These are phyloP conservation scores for Mycena kentingensis DNA, from an alignment of 768 basidiomycete species.

Conservation along the genomic window DNA sequence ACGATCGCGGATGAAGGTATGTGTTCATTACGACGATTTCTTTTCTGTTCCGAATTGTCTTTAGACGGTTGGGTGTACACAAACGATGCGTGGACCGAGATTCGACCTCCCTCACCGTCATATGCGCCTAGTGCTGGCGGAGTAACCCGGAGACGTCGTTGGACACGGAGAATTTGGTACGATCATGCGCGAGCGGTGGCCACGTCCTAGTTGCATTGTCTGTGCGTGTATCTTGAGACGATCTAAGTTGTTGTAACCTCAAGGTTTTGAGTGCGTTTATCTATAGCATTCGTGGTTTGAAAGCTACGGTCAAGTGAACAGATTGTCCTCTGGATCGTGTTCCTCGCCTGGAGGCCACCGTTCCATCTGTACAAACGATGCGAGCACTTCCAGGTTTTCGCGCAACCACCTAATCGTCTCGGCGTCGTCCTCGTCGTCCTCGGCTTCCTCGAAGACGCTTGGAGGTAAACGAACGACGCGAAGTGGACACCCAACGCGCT, in stretches of 20 bases:
- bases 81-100: slow-evolving; percentile 71
- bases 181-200: slow-evolving; percentile 27
- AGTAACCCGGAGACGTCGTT: slow-evolving; percentile 68
- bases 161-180: slow-evolving; percentile 72
- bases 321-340: slow-evolving; percentile 18
- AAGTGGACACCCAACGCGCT: slow-evolving; percentile 10
- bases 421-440: slow-evolving; percentile 15
- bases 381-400: slow-evolving; percentile 10
- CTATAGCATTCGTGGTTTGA: not conserved
- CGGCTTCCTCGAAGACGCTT: not conserved
- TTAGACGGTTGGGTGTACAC: slow-evolving; percentile 83
- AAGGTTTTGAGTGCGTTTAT: no score
- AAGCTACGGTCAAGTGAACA: slow-evolving; percentile 13
- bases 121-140: slow-evolving; percentile 43
- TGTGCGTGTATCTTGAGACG: no score
- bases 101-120: slow-evolving; percentile 36
- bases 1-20: not conserved
- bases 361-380: not conserved
- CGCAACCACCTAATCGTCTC: slow-evolving; percentile 17
- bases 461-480: slow-evolving; percentile 1
- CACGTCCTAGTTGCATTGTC: slow-evolving; percentile 1
- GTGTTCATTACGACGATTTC: not conserved
- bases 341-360: slow-evolving; percentile 22
- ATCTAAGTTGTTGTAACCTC: no score
- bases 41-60: not conserved